Percentiles rank a stretch among this genome's conserved stretches.
These are phyloP conservation scores for Cladophialophora chaetospira DNA, from an alignment of 2,329 filamentous ascomycete genomes.

Conservation along the genomic window DNA sequence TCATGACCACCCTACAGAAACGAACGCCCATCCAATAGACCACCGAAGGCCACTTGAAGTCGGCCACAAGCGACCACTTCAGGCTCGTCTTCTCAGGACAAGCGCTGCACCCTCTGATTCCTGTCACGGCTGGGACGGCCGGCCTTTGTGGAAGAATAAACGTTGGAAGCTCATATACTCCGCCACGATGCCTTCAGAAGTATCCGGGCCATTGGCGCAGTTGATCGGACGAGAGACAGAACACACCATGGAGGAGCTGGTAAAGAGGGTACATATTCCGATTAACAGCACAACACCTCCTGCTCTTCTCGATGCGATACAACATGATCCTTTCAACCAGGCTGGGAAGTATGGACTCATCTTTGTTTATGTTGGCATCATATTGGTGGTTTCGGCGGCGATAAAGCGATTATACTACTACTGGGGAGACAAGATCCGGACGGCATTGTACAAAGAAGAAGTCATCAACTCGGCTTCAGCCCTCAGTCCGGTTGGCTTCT, in stretches of 20 bases:
- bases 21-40: slow-evolving; percentile 22
- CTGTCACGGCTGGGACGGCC: neutral
- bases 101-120: neutral
- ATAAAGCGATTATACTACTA: slow-evolving; percentile 78
- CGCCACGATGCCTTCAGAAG: slow-evolving; percentile 15
- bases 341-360: slow-evolving; percentile 83
- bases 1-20: slow-evolving; percentile 14
- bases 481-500: slow-evolving; percentile 41
- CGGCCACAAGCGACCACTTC: slow-evolving; percentile 11
- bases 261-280: slow-evolving; percentile 58
- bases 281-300: slow-evolving; percentile 58
- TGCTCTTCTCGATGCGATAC: slow-evolving; percentile 57
- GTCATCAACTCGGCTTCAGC: slow-evolving; percentile 60
- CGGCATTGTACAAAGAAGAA: slow-evolving; percentile 84
- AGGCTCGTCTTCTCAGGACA: neutral
- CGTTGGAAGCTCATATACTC: neutral
- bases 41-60: slow-evolving; percentile 1
- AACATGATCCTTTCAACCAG: slow-evolving; percentile 73
- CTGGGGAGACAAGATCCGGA: slow-evolving; percentile 90
- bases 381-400: slow-evolving; percentile 67
- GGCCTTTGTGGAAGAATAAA: neutral
- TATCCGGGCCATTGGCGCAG: slow-evolving; percentile 16
- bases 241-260: slow-evolving; percentile 33
- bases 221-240: slow-evolving; percentile 17
- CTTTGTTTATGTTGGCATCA: slow-evolving; percentile 85